phyloP scores from a whole-genome alignment of 495 filamentous ascomycete species.

The Neurospora sp. region DNA sequence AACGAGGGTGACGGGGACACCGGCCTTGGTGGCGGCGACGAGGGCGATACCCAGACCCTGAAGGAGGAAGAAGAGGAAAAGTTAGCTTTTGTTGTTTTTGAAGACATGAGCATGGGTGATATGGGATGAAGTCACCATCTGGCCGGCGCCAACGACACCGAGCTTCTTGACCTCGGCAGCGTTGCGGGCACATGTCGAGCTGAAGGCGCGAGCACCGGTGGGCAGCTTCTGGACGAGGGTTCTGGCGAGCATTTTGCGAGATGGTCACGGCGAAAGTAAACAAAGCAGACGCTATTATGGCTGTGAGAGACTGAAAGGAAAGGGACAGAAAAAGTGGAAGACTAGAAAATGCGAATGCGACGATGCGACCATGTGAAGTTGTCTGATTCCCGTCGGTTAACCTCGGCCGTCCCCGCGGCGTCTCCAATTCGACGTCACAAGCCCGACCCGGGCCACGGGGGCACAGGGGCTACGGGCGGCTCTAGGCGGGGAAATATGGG shows the following conservation, averaged over 20 bases:
- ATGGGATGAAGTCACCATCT: constrained; percentile 59
- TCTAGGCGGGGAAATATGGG: neutral
- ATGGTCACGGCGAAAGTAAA: neutral
- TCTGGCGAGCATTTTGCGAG: neutral
- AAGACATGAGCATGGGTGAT: neutral
- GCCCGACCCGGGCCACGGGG: neutral
- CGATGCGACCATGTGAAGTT: neutral
- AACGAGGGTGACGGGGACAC: constrained; percentile 76
- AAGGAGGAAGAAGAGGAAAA: neutral
- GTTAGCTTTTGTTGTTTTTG: neutral
- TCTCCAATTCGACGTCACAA: neutral
- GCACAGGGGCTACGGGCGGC: neutral
- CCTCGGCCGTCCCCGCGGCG: constrained; percentile 24
- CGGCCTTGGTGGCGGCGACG: constrained; percentile 78
- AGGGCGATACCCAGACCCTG: constrained; percentile 95
- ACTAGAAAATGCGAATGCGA: neutral
- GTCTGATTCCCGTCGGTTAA: constrained; percentile 18
- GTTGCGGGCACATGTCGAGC: constrained; percentile 37
- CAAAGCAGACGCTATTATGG: neutral
- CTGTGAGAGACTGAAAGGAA: neutral
- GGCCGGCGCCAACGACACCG: constrained; percentile 89
- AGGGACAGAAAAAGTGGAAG: neutral
- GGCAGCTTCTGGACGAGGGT: constrained; percentile 10
- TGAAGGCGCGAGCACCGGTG: constrained; percentile 39
- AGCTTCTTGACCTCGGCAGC: constrained; percentile 75